These are phyloP conservation scores for Huntiella savannae DNA, from an alignment of 2,329 filamentous ascomycete species.

Conservation along the genomic window DNA sequence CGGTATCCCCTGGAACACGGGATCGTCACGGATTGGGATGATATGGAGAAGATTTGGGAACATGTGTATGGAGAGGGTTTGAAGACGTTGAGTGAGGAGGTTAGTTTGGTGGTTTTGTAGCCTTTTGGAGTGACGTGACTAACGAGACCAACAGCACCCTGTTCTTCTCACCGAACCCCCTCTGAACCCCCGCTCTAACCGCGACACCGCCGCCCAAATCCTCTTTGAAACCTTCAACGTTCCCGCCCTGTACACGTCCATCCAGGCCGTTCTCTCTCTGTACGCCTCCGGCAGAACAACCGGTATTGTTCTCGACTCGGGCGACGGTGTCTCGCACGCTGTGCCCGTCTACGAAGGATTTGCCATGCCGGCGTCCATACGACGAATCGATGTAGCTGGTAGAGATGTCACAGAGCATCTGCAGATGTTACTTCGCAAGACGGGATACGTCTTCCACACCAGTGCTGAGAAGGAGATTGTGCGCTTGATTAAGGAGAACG, in stretches of 20 bases:
- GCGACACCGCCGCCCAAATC: slow-evolving; percentile 90
- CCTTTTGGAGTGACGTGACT: not conserved
- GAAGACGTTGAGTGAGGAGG: slow-evolving; percentile 94
- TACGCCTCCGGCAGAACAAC: slow-evolving; percentile 94
- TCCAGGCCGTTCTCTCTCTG: slow-evolving; percentile 87
- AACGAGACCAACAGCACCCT: slow-evolving; percentile 44
- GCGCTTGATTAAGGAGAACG: slow-evolving; percentile 85
- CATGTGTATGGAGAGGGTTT: slow-evolving; percentile 91
- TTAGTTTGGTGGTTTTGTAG: slow-evolving; percentile 17
- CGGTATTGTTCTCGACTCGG: slow-evolving; percentile 84
- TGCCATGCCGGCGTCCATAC: slow-evolving; percentile 86
- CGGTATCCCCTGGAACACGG: slow-evolving; percentile 90
- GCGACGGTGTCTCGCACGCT: slow-evolving; percentile 90
- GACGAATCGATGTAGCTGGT: slow-evolving; percentile 87
- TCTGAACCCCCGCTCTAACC: slow-evolving; percentile 84
- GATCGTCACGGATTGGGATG: slow-evolving; percentile 98
- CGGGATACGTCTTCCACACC: slow-evolving; percentile 86
- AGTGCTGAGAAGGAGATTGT: slow-evolving; percentile 99
- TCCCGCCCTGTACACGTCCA: slow-evolving; percentile 85
- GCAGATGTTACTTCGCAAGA: slow-evolving; percentile 78
- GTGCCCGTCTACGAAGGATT: slow-evolving; percentile 97
- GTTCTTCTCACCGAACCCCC: slow-evolving; percentile 92
- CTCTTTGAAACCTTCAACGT: slow-evolving; percentile 99
- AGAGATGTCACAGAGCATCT: slow-evolving; percentile 92
- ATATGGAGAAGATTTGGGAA: slow-evolving; percentile 99